These are phyloP conservation scores for Ophiognomonia clavigignenti-juglandacearum DNA, from an alignment of 2,329 filamentous ascomycete genomes.

Conservation along the genomic window DNA sequence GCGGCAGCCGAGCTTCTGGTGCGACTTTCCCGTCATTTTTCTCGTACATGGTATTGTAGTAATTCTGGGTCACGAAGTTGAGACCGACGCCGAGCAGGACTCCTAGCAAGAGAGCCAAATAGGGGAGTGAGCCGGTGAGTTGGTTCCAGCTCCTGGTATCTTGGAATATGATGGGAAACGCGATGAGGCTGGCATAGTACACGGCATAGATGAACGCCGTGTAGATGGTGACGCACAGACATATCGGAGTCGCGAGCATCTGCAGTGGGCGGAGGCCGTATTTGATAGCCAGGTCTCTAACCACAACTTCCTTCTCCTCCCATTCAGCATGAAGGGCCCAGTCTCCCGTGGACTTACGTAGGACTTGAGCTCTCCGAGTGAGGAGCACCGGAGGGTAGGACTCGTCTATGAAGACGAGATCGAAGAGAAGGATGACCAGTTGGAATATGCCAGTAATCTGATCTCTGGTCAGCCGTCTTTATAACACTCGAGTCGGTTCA, in stretches of 20 bases:
- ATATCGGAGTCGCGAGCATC: background rate
- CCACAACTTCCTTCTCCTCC: background rate
- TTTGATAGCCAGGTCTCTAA: background rate
- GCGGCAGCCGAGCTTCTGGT: background rate
- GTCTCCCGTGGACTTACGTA: background rate
- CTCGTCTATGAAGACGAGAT: background rate
- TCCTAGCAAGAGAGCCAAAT: background rate
- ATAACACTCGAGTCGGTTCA: background rate
- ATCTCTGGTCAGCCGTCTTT: background rate
- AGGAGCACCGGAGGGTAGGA: background rate
- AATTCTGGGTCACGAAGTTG: background rate
- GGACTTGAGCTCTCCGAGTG: background rate
- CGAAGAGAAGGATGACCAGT: background rate
- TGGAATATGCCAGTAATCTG: background rate
- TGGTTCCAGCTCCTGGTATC: background rate
- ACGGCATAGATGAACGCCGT: background rate
- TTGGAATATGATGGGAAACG: background rate
- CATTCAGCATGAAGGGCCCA: background rate
- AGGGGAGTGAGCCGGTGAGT: background rate
- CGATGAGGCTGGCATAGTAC: background rate
- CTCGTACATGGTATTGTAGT: background rate
- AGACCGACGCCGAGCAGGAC: background rate
- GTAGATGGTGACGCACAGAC: background rate
- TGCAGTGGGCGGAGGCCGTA: background rate
- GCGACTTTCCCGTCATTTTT: background rate